phyloP scores from a whole-genome alignment of 768 basidiomycete species.

The Polyporus arcularius region DNA sequence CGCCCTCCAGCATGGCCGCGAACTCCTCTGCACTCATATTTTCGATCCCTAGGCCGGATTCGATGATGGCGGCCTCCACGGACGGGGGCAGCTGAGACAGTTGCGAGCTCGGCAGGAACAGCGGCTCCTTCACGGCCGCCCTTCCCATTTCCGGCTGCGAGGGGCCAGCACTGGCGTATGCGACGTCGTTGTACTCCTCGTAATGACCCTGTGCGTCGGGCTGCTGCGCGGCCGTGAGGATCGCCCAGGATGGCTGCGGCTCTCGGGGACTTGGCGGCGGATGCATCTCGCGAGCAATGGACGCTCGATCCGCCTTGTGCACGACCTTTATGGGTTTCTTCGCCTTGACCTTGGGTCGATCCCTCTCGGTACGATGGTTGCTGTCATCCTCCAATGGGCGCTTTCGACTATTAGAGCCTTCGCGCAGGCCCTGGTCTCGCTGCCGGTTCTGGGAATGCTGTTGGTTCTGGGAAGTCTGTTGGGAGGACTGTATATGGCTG shows the following conservation, averaged over 20 bases:
- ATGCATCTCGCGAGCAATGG: conserved; percentile 25
- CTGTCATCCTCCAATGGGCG: conserved; percentile 38
- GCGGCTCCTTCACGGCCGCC: conserved; percentile 27
- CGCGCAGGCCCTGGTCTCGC: neutral
- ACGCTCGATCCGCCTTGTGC: conserved; percentile 34
- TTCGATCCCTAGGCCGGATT: conserved; percentile 68
- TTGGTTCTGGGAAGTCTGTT: neutral
- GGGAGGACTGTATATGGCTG: conserved; percentile 33
- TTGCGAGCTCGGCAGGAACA: conserved; percentile 33
- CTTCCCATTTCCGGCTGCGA: conserved; percentile 3
- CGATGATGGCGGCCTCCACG: conserved; percentile 52
- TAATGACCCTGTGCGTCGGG: neutral
- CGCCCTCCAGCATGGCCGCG: conserved; percentile 57
- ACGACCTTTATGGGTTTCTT: conserved; percentile 56
- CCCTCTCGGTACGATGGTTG: neutral
- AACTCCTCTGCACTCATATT: conserved; percentile 65
- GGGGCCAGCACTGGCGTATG: neutral
- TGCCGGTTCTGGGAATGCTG: conserved; percentile 5
- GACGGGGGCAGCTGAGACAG: conserved; percentile 53
- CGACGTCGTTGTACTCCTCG: neutral
- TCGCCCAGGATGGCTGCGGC: conserved; percentile 17
- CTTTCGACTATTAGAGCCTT: conserved; percentile 37
- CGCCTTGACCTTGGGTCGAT: neutral
- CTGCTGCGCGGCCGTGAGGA: conserved; percentile 14
- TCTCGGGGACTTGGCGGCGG: conserved; percentile 15